A percentile compares a stretch with the other conserved stretches of the same genome.
Evolutionary conservation across 164 flowering plant genomes (phyloP).

Genomic region (Malania oleifera): DNA sequence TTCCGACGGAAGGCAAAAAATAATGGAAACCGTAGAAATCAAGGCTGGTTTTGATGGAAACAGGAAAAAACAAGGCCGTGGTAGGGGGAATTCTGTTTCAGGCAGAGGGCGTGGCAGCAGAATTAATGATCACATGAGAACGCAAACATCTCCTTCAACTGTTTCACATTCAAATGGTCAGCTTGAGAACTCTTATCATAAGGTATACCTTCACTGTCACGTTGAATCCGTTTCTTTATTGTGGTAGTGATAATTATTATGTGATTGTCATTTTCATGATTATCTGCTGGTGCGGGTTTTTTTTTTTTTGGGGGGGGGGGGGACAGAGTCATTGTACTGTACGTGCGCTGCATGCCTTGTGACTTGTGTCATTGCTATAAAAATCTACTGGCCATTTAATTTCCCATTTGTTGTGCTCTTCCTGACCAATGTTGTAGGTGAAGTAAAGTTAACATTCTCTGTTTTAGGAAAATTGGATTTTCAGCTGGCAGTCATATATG

Average conservation of each 20-base stretch:
- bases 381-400: not conserved
- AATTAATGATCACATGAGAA: slow-evolving; percentile 45
- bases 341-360: not conserved
- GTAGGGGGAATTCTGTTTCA: slow-evolving; percentile 57
- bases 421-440: not conserved
- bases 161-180: slow-evolving; percentile 59
- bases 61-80: slow-evolving; percentile 74
- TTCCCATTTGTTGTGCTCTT: not conserved
- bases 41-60: slow-evolving; percentile 45
- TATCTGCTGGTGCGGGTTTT: too few relatives aligned
- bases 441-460: not conserved
- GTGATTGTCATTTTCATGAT: too few relatives aligned
- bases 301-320: too few relatives aligned
- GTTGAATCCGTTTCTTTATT: not conserved
- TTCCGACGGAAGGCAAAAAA: slow-evolving; percentile 44
- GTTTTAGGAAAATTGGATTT: not conserved
- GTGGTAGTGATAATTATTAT: not conserved
- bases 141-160: slow-evolving; percentile 33
- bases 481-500: not conserved
- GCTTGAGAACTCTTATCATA: slow-evolving; percentile 40
- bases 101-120: slow-evolving; percentile 74
- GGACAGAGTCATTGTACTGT: not conserved
- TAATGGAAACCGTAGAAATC: slow-evolving; percentile 31
- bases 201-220: slow-evolving; percentile 30
- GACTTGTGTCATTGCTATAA: not conserved